A percentile compares a stretch with the other conserved stretches of the same genome.
These are phyloP conservation scores for Closterium sp. DNA, from an alignment of 139 green algal genomes.

Conservation along the genomic window DNA sequence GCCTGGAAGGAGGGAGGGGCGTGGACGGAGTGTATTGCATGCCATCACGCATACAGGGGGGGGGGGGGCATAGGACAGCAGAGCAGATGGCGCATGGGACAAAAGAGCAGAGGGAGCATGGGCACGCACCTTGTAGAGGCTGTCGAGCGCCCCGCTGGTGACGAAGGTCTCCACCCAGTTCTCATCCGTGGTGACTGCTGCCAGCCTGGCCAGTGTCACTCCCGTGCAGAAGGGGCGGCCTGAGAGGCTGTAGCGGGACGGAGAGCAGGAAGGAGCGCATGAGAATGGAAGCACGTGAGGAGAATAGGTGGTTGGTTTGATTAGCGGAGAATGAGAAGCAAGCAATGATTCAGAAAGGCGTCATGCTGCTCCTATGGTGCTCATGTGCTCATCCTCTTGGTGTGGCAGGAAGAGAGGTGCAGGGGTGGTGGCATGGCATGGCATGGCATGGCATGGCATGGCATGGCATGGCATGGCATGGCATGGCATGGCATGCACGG, in stretches of 20 bases:
- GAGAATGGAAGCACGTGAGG: background rate
- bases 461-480: no score
- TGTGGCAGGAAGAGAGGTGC: no score
- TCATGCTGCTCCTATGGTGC: no score
- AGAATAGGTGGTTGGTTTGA: background rate
- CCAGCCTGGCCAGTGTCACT: constrained; percentile 75
- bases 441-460: no score
- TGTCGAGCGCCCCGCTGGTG: constrained; percentile 65
- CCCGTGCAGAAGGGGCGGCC: constrained; percentile 67
- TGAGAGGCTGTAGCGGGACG: constrained; percentile 3
- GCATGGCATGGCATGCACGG: no score
- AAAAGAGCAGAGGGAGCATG: background rate
- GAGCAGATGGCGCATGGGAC: background rate
- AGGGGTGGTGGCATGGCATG: no score
- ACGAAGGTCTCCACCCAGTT: constrained; percentile 76
- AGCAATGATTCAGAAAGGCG: background rate
- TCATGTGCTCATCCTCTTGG: background rate
- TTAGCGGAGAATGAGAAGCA: background rate
- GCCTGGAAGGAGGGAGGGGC: background rate
- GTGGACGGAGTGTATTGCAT: no score
- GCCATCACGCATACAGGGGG: no score
- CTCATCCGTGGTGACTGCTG: constrained; percentile 82
- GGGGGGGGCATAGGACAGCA: no score
- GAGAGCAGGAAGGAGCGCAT: no score
- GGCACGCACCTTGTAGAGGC: constrained; percentile 73